Evolutionary conservation across 164 flowering plant species (phyloP), one percentile per base, ranked within the genome.

Genomic region (Vitis cinerea): DNA sequence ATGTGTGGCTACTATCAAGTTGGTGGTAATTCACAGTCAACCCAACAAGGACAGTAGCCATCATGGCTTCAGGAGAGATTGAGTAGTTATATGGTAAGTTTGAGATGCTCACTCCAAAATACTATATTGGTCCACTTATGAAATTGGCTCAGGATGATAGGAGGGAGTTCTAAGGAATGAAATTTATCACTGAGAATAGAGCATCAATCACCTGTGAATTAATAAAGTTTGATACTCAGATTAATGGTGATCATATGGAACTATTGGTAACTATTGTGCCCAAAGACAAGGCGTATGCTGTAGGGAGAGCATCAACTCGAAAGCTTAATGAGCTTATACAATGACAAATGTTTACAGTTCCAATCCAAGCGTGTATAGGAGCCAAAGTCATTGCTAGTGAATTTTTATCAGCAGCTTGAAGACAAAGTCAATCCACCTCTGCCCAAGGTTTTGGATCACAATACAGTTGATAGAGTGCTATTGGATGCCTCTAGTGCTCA

Each of bases 301-400:
- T 95, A 10, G 98, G 99, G 60, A 84, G 98, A 76, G 98, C 97
- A 72, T 84, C 91, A 74, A 90, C 99, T 56, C 93, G 86, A 70
- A 95, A 91, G 77, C 76, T 92, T 71, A 95, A 95, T 83, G 97
- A 95, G 87, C 88, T 95, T 63, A 95, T 95, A 67, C 99, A 97
- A 50, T 84, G 99, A 30, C 99, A 95, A 79, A 92, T 95, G 98
- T 95, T 95, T 83, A 95, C 88, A 88, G 86, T 95, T 4, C 99
- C 97, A 16, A 92, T 95, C 66, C 99, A 94, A 75, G 99, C 99
- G 71, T 85, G 90, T 80, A 88, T 94, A 63, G 99, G 99, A 55
- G 7, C 97, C 19, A 19, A 19, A 72, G 19, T 94, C 69, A 87
- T 94, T 75, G 97, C 97, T n/a, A 94, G 99, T 71, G 99, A 94